Base-by-base conservation (phyloP, 805 yeast genomes). In the Candida andamanensis region DNA sequence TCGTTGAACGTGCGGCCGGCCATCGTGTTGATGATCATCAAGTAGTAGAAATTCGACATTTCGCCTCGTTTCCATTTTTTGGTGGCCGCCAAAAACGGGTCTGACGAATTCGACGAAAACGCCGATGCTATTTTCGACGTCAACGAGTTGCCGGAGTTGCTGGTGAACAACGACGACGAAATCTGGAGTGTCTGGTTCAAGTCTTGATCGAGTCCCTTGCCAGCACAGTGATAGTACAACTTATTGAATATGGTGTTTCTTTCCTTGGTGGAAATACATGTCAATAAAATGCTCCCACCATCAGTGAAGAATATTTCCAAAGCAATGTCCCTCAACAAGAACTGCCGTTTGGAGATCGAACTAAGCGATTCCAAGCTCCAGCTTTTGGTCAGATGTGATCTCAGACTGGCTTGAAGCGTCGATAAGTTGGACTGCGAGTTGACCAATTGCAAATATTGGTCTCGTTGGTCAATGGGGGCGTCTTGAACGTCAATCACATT, bases 1-100 rank as follows among this genome's bases (percentile, higher is more conserved):
- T 86, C 95, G 54, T 86, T 87, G 56, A 80, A 85, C 0, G 95
- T 85, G 41, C 96, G 60, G 0, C 96, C 96, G 0, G 95, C 94
- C 35, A 86, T 54, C 0, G 92, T 85, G 47, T 86, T 86, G 16
- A 86, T 60, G 12, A 83, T 69, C 75, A 85, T 81, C 45, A 86
- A 58, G 47, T 86, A 86, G 48, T 79, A 81, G 44, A 86, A 87
- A 49, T 86, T 86, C 1, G 95, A 83, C 49, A 87, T 70, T 41
- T 80, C 78, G 1, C 95, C 95, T 31, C 55, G 62, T 40, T 66
- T 71, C 96, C 96, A 86, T 44, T 74, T 73, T 40, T 64, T 70
- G 0, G 95, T 81, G 0, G 80, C 77, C 2, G 68, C 53, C 9
- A 69, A 58, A 18, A 49, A 39, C 6, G 52, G 39, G 10, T 38